These are phyloP conservation scores for Blepharisma japonicum DNA, from an alignment of 73 alveolate species.

Conservation along the genomic window DNA sequence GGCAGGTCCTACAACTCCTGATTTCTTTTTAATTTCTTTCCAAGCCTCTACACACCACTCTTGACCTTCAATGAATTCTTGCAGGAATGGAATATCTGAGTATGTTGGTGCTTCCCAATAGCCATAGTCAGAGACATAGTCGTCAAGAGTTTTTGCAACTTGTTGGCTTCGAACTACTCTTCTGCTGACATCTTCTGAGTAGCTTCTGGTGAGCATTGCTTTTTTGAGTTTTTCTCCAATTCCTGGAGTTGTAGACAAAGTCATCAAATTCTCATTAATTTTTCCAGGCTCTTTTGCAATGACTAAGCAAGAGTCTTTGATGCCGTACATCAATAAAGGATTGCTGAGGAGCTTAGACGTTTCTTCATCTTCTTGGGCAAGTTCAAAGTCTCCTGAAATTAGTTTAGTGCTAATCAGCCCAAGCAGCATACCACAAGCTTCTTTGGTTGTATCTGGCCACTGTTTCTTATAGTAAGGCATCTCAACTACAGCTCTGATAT, in stretches of 20 bases:
- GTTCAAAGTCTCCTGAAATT: constrained; percentile 18
- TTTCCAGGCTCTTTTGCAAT: constrained; percentile 5
- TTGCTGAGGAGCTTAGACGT: not conserved
- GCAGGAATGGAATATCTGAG: not conserved
- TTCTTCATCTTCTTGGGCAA: not conserved
- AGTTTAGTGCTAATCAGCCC: constrained; percentile 4
- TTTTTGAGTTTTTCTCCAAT: not conserved
- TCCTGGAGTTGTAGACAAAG: constrained; percentile 22
- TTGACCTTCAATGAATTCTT: constrained; percentile 14
- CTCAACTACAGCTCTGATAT: constrained; percentile 13
- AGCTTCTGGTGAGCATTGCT: not conserved
- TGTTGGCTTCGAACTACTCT: constrained; percentile 7
- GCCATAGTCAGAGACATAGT: constrained; percentile 12
- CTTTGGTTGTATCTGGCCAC: constrained; percentile 27
- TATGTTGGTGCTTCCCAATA: constrained; percentile 8
- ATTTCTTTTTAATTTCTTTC: not conserved
- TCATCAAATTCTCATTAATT: not conserved
- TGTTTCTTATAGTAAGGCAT: not conserved
- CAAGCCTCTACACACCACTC: not conserved
- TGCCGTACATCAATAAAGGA: constrained; percentile 25
- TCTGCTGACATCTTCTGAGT: constrained; percentile 22
- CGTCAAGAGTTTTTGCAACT: constrained; percentile 2
- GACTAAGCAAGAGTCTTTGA: not conserved
- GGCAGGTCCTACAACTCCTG: not conserved
- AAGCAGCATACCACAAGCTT: constrained; percentile 14